Base-by-base conservation (phyloP, 129 eudicot genomes). In the Lactuca sativa region DNA sequence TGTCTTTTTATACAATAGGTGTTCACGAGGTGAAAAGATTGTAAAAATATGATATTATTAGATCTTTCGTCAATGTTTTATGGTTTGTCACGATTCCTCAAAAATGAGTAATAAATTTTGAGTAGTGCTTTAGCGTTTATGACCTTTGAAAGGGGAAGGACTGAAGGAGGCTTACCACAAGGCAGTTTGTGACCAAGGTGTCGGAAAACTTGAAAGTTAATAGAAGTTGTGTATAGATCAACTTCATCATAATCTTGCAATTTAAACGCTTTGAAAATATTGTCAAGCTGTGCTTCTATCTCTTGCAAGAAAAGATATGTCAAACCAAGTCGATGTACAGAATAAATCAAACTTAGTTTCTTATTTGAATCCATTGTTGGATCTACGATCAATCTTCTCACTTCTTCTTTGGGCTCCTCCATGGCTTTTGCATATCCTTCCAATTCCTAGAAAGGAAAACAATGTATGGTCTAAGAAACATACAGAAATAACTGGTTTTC, bases 301-400 rank as follows among this genome's bases (percentile, higher is more conserved):
- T 80, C 84, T 43, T 56, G 4, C 59, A 64, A 74, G 41, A 74
- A 80, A 41, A 62, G 59, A 59, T 80, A 80, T 5, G 81, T 59
- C 43, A 80, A 43, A 41, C 81, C 84, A 36, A 80, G 81, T 58
- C 84, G 84, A 9, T 75, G 77, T n/a, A 80, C 53, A 0, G 84
- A 14, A 44, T 80, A 69, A 4, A 75, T 80, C 58, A 74, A 51
- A 18, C 16, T 40, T 9, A 80, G 61, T 59, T 80, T 76, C 60
- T 65, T 64, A 9, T 61, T 48, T 3, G 72, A 60, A 56, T 56
- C 74, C 14, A 40, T 69, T 6, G 60, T 32, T 9, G 30, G 36
- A 18, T 60, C 41, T 7, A 48, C 15, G 33, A 80, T 66, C 80
- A 43, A 41, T 33, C 21, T 54, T 25, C 74, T 75, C 67, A 80